A percentile compares a stretch with the other conserved stretches of the same genome.
phyloP scores from a whole-genome alignment of 306 rosid species.

The Dalbergia cultrata region DNA sequence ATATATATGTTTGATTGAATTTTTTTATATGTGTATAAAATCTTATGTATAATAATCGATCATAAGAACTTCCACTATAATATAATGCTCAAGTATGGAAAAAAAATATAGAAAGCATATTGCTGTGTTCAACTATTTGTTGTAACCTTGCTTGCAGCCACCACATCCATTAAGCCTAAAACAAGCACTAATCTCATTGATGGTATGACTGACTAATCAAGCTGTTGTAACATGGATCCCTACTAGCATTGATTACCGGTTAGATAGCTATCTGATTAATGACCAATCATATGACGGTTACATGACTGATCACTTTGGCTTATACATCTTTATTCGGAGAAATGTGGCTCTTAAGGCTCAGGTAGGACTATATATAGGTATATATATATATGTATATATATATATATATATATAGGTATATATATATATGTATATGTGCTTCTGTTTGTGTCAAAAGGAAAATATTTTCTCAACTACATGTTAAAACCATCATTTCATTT shows the following conservation, averaged over 20 bases:
- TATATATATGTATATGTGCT: too few species aligned
- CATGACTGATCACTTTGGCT: slow-evolving; percentile 49
- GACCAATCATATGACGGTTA: slow-evolving; percentile 54
- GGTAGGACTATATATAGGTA: slow-evolving; percentile 1
- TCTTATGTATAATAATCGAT: slow-evolving; percentile 2
- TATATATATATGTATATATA: too few species aligned
- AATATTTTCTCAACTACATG: too few species aligned
- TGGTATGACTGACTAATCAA: slow-evolving; percentile 54
- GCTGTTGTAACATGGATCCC: slow-evolving; percentile 55
- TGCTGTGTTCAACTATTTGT: neutral
- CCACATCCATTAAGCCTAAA: slow-evolving; percentile 41
- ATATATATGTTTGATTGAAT: neutral
- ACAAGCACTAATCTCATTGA: slow-evolving; percentile 50
- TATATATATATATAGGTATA: neutral
- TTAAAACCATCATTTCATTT: neutral
- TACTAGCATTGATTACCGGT: slow-evolving; percentile 50
- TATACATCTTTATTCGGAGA: neutral
- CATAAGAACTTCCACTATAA: slow-evolving; percentile 8
- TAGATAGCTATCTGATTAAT: slow-evolving; percentile 3
- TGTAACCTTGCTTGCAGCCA: slow-evolving; percentile 29
- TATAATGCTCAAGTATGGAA: slow-evolving; percentile 8
- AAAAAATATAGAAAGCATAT: slow-evolving; percentile 13
- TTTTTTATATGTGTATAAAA: slow-evolving; percentile 10
- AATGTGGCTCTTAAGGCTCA: slow-evolving; percentile 37
- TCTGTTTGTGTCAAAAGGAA: neutral